A percentile compares a stretch with the other conserved stretches of the same genome.
These are phyloP conservation scores for maize (Zea mays) DNA, from an alignment of 176 grass and related monocot genomes.

Conservation along the genomic window Zm-B73-REFERENCE-NAM-5.0 NC_050097.1:17941001-17941500, in stretches of 20 bases:
- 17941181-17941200: background rate
- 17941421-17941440: slow-evolving; percentile 12
- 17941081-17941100: background rate
- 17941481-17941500: slow-evolving; percentile 60
- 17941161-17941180: background rate
- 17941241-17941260: background rate
- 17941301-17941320: slow-evolving; percentile 28
- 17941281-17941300: slow-evolving; percentile 20
- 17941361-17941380: slow-evolving; percentile 1
- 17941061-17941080: background rate
- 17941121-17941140: no score
- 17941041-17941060: background rate
- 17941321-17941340: background rate
- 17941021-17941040: background rate
- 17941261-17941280: background rate
- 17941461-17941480: slow-evolving; percentile 49
- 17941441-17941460: slow-evolving; percentile 15
- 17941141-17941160: background rate
- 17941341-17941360: background rate
- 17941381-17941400: slow-evolving; percentile 21
- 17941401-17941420: slow-evolving; percentile 35
- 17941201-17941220: background rate
- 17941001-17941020: background rate
- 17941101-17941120: no score
- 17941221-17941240: background rate